Conservation (phyloP, 371 early-diverging fungal genomes). For the Blakeslea trispora region DNA sequence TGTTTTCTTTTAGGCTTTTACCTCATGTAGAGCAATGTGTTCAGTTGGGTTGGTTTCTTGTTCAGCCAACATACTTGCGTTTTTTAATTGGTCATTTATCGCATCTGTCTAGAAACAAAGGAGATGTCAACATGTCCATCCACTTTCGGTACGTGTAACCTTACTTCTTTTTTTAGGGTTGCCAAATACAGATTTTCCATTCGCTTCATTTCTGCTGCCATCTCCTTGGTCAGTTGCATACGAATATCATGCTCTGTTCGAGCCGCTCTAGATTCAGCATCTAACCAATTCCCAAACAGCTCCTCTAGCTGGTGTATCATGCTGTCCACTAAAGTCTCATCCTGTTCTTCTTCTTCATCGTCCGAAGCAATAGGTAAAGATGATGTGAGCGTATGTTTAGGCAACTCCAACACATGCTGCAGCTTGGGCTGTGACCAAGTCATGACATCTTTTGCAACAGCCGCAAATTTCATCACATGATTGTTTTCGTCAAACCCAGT, state of each 20-base stretch:
- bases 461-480: constrained; percentile 69
- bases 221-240: constrained; percentile 49
- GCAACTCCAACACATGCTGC: constrained; percentile 18
- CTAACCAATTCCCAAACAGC: constrained; percentile 59
- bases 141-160: constrained; percentile 6
- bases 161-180: constrained; percentile 40
- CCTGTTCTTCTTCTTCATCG: constrained; percentile 39
- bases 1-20: no score
- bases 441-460: constrained; percentile 63
- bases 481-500: constrained; percentile 61
- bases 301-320: constrained; percentile 45
- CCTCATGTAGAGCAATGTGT: background rate
- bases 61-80: constrained; percentile 34
- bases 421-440: constrained; percentile 38
- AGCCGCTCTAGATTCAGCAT: constrained; percentile 54
- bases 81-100: constrained; percentile 49
- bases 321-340: constrained; percentile 43
- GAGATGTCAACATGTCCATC: no score
- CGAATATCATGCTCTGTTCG: constrained; percentile 57
- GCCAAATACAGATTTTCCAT: constrained; percentile 46
- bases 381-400: constrained; percentile 32
- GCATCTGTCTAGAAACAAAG: constrained; percentile 14
- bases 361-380: constrained; percentile 13
- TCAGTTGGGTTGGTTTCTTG: no score
- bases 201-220: constrained; percentile 41